These are phyloP conservation scores for Zymoseptoria passerinii DNA, from an alignment of 2,329 filamentous ascomycete genomes.

Conservation along the genomic window DNA sequence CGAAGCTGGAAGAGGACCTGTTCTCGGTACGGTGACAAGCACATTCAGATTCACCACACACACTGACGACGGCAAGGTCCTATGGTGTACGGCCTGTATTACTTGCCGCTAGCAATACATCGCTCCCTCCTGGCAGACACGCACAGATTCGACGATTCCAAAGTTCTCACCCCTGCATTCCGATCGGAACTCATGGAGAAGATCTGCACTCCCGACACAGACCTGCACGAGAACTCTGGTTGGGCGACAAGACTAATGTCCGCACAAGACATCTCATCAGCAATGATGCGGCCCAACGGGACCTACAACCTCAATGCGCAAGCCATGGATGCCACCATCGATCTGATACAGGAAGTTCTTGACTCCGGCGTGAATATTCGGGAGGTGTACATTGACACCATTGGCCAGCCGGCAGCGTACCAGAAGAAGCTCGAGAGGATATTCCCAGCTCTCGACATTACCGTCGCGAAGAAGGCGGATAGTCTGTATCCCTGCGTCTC, in stretches of 20 bases:
- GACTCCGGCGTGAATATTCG: conserved; percentile 69
- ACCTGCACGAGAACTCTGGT: conserved; percentile 59
- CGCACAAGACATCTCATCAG: conserved; percentile 70
- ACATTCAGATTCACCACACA: conserved; percentile 2
- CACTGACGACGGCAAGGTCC: conserved; percentile 37
- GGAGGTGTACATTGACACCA: conserved; percentile 92
- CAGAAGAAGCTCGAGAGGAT: conserved; percentile 75
- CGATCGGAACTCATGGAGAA: conserved; percentile 63
- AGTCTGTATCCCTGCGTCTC: conserved; percentile 87
- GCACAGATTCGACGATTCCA: conserved; percentile 91
- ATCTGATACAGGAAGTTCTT: conserved; percentile 69
- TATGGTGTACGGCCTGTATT: conserved; percentile 64
- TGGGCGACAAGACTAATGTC: conserved; percentile 79
- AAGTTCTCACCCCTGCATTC: conserved; percentile 74
- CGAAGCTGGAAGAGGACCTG: conserved; percentile 86
- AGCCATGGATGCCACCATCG: conserved; percentile 84
- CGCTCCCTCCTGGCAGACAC: conserved; percentile 66
- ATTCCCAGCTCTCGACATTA: conserved; percentile 59
- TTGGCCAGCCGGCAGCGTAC: conserved; percentile 74
- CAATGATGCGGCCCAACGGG: conserved; percentile 59
- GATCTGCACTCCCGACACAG: conserved; percentile 58
- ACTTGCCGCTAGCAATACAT: conserved; percentile 55
- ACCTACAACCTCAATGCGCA: conserved; percentile 92
- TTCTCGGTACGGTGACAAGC: conserved; percentile 67
- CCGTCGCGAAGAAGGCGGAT: conserved; percentile 67